A percentile compares a stretch with the other conserved stretches of the same genome.
phyloP scores from a whole-genome alignment of 2,329 filamentous ascomycete genomes.

The Plenodomus lindquistii region DNA sequence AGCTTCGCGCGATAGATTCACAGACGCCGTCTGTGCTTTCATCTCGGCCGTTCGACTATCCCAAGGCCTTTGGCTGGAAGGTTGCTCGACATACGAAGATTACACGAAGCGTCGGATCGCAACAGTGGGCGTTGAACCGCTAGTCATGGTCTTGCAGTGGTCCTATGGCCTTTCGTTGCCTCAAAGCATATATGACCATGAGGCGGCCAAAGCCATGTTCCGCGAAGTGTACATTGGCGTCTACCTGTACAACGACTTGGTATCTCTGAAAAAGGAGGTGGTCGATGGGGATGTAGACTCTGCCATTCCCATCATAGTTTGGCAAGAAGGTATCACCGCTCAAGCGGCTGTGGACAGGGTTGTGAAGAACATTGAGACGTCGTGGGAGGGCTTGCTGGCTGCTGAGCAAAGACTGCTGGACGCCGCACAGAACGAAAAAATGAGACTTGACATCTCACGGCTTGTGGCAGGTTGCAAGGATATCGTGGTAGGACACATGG shows the following conservation, averaged over 20 bases:
- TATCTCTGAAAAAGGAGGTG: slow-evolving; percentile 13
- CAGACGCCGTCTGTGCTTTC: slow-evolving; percentile 11
- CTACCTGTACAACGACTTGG: slow-evolving; percentile 16
- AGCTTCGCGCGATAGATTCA: slow-evolving; percentile 12
- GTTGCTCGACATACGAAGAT: slow-evolving; percentile 8
- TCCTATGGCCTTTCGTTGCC: slow-evolving; percentile 8
- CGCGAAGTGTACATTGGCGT: slow-evolving; percentile 9
- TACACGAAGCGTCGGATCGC: slow-evolving; percentile 9
- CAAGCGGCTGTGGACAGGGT: slow-evolving; percentile 11
- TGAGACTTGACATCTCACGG: slow-evolving; percentile 4
- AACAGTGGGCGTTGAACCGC: slow-evolving; percentile 10
- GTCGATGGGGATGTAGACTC: slow-evolving; percentile 12
- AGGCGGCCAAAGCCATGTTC: slow-evolving; percentile 5
- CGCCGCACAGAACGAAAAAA: slow-evolving; percentile 3
- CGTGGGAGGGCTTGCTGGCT: slow-evolving; percentile 5
- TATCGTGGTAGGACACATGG: slow-evolving; percentile 13
- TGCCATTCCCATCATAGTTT: slow-evolving; percentile 12
- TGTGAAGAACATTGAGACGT: slow-evolving; percentile 7
- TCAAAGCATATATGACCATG: slow-evolving; percentile 7
- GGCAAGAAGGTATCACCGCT: slow-evolving; percentile 10
- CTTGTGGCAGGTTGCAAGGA: slow-evolving; percentile 11
- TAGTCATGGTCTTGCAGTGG: slow-evolving; percentile 9
- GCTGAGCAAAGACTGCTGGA: slow-evolving; percentile 4
- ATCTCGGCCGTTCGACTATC: slow-evolving; percentile 6
- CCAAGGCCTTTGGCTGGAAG: slow-evolving; percentile 9